Evolutionary conservation across 139 green algal genomes (phyloP).

Genomic region (Tetraselmis striata): DNA sequence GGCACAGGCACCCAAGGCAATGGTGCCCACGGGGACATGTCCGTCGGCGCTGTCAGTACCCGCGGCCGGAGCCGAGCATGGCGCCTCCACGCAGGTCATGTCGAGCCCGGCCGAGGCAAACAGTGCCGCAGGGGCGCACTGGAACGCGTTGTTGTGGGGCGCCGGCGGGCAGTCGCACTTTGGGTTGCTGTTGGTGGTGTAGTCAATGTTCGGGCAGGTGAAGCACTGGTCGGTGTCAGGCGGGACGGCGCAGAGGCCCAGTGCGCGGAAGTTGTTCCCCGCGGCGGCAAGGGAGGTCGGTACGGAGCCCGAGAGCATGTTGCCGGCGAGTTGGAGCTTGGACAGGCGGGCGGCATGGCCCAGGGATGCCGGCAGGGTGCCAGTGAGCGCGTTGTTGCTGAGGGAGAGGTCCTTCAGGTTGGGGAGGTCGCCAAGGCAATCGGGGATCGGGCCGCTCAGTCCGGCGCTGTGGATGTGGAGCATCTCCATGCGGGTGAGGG

Average conservation of each 20-base stretch:
- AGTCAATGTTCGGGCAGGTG: background rate
- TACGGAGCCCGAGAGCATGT: background rate
- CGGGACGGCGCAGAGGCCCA: background rate
- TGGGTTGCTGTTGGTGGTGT: background rate
- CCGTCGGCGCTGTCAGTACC: too few species aligned
- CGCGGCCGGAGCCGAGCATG: too few species aligned
- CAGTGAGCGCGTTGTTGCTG: background rate
- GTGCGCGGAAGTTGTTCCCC: background rate
- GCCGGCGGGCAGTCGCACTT: background rate
- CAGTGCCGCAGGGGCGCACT: background rate
- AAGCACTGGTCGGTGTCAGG: background rate
- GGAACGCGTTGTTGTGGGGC: background rate
- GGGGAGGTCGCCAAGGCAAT: background rate
- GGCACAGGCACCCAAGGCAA: too few species aligned
- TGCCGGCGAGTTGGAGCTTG: background rate
- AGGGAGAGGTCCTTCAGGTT: background rate
- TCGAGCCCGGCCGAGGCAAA: background rate
- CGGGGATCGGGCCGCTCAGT: background rate
- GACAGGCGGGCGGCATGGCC: background rate
- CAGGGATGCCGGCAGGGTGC: background rate
- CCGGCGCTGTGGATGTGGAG: background rate
- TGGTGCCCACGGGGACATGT: too few species aligned
- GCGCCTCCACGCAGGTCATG: background rate
- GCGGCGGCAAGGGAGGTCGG: background rate
- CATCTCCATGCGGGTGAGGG: background rate